These are phyloP conservation scores for Chloris gayana DNA, from an alignment of 176 grass and related monocot genomes.

Conservation along the genomic window DNA sequence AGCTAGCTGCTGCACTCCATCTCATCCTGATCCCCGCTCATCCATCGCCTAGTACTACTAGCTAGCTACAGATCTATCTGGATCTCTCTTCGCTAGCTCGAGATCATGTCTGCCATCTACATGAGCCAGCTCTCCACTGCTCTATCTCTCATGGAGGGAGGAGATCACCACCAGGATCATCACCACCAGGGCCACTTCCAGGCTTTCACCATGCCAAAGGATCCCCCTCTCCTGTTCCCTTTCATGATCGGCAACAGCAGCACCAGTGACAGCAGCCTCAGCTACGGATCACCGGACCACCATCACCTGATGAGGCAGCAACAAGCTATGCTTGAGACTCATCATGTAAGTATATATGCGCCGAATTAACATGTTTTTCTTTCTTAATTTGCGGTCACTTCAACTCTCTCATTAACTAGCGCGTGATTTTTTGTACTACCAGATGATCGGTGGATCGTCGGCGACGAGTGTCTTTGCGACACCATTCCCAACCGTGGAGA, in stretches of 20 bases:
- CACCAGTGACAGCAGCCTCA: slow-evolving; percentile 35
- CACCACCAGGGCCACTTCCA: slow-evolving; percentile 62
- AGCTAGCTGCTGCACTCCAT: slow-evolving; percentile 2
- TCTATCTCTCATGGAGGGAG: slow-evolving; percentile 71
- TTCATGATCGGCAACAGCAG: slow-evolving; percentile 62
- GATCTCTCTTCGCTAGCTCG: slow-evolving; percentile 29
- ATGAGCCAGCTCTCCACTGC: slow-evolving; percentile 72
- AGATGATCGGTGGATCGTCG: slow-evolving; percentile 54
- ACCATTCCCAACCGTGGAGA: slow-evolving; percentile 54
- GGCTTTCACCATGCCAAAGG: slow-evolving; percentile 58
- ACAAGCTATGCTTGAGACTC: slow-evolving; percentile 35
- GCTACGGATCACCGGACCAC: slow-evolving; percentile 50
- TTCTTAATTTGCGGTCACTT: not conserved
- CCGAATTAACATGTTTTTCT: not conserved
- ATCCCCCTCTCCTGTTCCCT: slow-evolving; percentile 53
- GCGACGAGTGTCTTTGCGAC: not conserved
- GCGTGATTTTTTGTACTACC: slow-evolving; percentile 33
- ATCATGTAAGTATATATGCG: slow-evolving; percentile 40
- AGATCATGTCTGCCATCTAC: slow-evolving; percentile 65
- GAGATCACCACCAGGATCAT: slow-evolving; percentile 61
- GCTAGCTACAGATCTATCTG: not conserved
- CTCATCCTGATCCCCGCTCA: slow-evolving; percentile 36
- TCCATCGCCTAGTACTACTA: slow-evolving; percentile 8
- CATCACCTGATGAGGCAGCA: slow-evolving; percentile 47
- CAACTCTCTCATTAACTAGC: not conserved